phyloP scores from a whole-genome alignment of 169 alveolate genomes.

The Cardiosporidium cionae region DNA sequence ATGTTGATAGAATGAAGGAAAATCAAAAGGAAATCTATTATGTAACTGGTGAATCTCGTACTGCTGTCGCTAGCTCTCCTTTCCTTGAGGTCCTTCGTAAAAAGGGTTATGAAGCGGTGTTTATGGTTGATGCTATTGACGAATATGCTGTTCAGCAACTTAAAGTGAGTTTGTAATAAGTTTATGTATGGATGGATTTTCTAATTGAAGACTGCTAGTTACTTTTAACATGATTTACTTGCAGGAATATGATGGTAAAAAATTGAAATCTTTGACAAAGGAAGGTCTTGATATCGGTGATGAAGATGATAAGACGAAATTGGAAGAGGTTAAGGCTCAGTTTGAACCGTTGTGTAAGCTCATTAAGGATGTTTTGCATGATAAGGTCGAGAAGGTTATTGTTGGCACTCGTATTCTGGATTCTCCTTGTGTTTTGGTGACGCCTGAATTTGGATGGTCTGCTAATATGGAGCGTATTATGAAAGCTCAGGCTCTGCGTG shows the following conservation, averaged over 20 bases:
- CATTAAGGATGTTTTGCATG: slow-evolving; percentile 96
- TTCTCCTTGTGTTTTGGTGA: slow-evolving; percentile 97
- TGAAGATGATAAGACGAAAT: slow-evolving; percentile 95
- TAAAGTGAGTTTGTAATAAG: slow-evolving; percentile 62
- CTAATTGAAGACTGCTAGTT: neutral
- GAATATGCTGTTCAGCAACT: slow-evolving; percentile 98
- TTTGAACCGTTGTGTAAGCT: slow-evolving; percentile 94
- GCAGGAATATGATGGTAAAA: slow-evolving; percentile 91
- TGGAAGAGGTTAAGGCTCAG: slow-evolving; percentile 91
- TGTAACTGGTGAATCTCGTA: slow-evolving; percentile 97
- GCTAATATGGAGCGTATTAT: slow-evolving; percentile 99
- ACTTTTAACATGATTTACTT: too few species aligned
- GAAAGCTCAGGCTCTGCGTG: slow-evolving; percentile 99
- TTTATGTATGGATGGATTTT: neutral
- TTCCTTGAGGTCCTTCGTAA: slow-evolving; percentile 94
- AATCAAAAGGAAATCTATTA: slow-evolving; percentile 96
- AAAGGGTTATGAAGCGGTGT: slow-evolving; percentile 93
- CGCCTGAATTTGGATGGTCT: slow-evolving; percentile 99
- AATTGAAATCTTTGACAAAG: slow-evolving; percentile 92
- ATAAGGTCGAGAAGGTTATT: slow-evolving; percentile 96
- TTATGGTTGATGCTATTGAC: slow-evolving; percentile 99
- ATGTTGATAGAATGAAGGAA: slow-evolving; percentile 98
- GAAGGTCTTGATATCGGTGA: slow-evolving; percentile 93
- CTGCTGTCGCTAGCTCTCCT: slow-evolving; percentile 93
- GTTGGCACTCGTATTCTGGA: slow-evolving; percentile 91